Evolutionary conservation across 148 eudicot genomes (phyloP).

Genomic region (Chenopodium quinoa): DNA sequence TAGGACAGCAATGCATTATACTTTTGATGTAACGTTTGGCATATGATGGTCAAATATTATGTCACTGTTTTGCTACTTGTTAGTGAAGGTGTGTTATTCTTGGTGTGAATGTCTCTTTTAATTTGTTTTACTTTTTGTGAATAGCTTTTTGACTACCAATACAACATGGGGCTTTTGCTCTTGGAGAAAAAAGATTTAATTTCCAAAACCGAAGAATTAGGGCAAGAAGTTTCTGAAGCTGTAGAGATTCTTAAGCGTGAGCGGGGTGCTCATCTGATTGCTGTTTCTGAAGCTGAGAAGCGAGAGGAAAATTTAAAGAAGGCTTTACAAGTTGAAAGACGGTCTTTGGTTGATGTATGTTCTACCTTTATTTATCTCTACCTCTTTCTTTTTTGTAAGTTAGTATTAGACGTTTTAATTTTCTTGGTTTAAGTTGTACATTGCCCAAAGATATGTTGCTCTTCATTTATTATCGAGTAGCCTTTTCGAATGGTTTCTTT

Average conservation of each 20-base stretch:
- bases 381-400: not conserved
- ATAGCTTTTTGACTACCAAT: constrained; percentile 83
- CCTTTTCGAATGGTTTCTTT: not conserved
- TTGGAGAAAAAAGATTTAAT: constrained; percentile 68
- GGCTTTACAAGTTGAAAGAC: constrained; percentile 62
- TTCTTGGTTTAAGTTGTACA: not conserved
- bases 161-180: constrained; percentile 85
- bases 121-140: constrained; percentile 8
- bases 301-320: constrained; percentile 68
- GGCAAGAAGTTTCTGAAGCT: constrained; percentile 55
- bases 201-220: constrained; percentile 51
- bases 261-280: constrained; percentile 66
- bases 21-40: not conserved
- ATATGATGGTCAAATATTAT: not conserved
- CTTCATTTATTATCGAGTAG: not conserved
- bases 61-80: not conserved
- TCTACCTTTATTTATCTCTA: not conserved
- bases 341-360: constrained; percentile 64
- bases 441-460: not conserved
- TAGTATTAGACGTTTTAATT: not conserved
- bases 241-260: constrained; percentile 75
- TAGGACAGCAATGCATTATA: not conserved
- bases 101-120: not conserved
- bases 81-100: not conserved
- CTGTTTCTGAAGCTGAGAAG: constrained; percentile 70